Base-by-base conservation (phyloP, 257 asterid species). In the Penstemon davidsonii region DNA sequence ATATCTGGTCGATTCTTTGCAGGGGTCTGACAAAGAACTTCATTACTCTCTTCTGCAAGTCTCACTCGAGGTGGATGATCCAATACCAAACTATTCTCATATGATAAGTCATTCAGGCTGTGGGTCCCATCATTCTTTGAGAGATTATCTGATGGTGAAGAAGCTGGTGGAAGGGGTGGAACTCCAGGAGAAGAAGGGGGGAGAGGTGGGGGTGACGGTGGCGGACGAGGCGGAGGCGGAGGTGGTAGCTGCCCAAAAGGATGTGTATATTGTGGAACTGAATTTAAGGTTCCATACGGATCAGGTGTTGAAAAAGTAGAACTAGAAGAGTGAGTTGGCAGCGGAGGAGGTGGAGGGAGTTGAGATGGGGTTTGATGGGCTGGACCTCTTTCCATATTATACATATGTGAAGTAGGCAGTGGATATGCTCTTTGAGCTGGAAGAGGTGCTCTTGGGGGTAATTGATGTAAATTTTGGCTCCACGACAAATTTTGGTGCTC, bases 151-250 rank as follows among this genome's bases (percentile, higher is more conserved):
- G 81, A 68, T 55, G 87, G 83, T 11, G 91, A 82, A 64, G 83
- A 73, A 71, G 89, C 71, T 62, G 86, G 79, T 8, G 88, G 93
- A 73, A 73, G 77, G 43, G 87, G 89, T 51, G 87, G 89, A 79
- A 71, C 79, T 65, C 74, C 79, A 50, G 89, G 87, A 62, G 84
- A 83, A 25, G 85, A 79, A 58, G 87, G 64, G 25, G 83, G 84
- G 7, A 70, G 81, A 54, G 86, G 85, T 10, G 90, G 89, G 12
- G 71, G 87, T 10, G 83, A 85, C 40, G 65, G 80, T 7, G 76
- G 84, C 36, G 65, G 80, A 5, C 74, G 84, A 11, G 49, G 65
- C 6, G 69, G 65, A 3, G 79, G 84, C 8, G 61, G 78, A 66
- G 77, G 79, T 19, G 72, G 82, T 64, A 69, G 18, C 4, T 72